Percentiles rank a stretch among this genome's conserved stretches.
These are phyloP conservation scores for Prorocentrum cordatum DNA, from an alignment of 169 alveolate genomes.

Conservation along the genomic window DNA sequence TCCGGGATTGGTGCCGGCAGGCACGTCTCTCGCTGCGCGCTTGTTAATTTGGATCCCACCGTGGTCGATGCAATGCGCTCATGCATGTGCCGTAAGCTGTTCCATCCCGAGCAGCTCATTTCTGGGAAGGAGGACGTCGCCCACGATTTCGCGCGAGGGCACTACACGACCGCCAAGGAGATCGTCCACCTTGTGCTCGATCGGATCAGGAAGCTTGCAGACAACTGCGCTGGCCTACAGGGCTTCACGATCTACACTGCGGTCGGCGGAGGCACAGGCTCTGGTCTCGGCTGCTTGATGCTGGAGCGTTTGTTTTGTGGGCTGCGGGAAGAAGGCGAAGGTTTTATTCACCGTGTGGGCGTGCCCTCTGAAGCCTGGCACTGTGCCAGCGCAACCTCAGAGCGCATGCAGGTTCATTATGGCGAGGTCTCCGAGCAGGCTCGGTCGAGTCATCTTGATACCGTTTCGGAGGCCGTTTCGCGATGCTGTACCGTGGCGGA, in stretches of 20 bases:
- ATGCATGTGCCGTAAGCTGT: neutral
- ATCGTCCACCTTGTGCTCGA: too few relatives aligned
- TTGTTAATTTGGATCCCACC: neutral
- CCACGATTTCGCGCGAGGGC: neutral
- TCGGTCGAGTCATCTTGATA: too few relatives aligned
- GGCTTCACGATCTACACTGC: neutral
- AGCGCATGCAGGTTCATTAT: too few relatives aligned
- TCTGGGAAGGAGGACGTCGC: neutral
- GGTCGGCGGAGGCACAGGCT: slow-evolving; percentile 1
- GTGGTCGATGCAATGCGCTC: neutral
- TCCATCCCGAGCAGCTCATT: neutral
- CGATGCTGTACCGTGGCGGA: too few relatives aligned
- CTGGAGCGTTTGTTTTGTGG: neutral
- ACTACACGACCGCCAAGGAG: neutral
- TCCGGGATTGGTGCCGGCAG: neutral
- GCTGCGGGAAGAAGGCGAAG: neutral
- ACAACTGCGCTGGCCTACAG: neutral
- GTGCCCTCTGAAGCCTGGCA: too few relatives aligned
- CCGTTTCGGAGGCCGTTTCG: too few relatives aligned
- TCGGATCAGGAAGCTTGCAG: neutral
- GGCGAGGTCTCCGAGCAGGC: too few relatives aligned
- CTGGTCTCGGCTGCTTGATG: slow-evolving; percentile 3
- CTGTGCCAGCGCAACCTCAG: too few relatives aligned
- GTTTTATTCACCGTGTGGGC: too few relatives aligned
- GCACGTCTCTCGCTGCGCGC: neutral